These are phyloP conservation scores for Saturnispora ahearnii DNA, from an alignment of 805 yeast genomes.

Conservation along the genomic window DNA sequence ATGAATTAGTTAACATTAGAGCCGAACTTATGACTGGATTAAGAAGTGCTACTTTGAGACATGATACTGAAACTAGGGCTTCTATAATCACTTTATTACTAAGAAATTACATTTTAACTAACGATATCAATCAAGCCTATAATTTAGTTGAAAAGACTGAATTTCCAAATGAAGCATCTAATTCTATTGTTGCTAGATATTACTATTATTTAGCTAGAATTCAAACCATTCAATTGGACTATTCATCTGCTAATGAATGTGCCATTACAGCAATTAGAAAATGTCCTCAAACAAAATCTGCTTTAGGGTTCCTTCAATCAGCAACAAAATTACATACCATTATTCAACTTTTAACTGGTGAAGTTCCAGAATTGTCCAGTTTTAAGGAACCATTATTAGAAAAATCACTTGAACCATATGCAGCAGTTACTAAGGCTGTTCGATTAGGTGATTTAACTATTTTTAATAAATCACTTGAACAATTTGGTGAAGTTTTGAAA, in stretches of 20 bases:
- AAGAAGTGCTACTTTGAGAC: conserved; percentile 84
- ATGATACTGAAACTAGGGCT: conserved; percentile 87
- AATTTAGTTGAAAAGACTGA: conserved; percentile 83
- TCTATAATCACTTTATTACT: conserved; percentile 76
- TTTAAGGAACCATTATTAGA: conserved; percentile 60
- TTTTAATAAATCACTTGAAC: conserved; percentile 61
- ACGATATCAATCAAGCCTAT: conserved; percentile 80
- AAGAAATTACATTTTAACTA: conserved; percentile 67
- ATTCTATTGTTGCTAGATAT: conserved; percentile 85
- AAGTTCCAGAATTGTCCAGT: conserved; percentile 79
- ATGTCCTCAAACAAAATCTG: conserved; percentile 82
- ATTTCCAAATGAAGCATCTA: conserved; percentile 72
- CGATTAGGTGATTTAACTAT: conserved; percentile 80
- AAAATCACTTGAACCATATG: conserved; percentile 66
- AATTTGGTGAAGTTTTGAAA: conserved; percentile 52
- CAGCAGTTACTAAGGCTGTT: conserved; percentile 83
- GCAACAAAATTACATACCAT: conserved; percentile 83
- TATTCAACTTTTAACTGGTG: conserved; percentile 92
- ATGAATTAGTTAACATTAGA: conserved; percentile 49
- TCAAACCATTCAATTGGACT: conserved; percentile 85
- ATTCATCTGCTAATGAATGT: conserved; percentile 81
- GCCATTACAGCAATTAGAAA: conserved; percentile 93
- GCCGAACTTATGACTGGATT: conserved; percentile 63
- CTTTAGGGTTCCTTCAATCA: conserved; percentile 80
- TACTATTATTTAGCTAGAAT: conserved; percentile 87